Percentiles rank a stretch among this genome's conserved stretches.
These are phyloP conservation scores for Sporothrix globosa DNA, from an alignment of 2,329 filamentous ascomycete genomes.

Conservation along the genomic window DNA sequence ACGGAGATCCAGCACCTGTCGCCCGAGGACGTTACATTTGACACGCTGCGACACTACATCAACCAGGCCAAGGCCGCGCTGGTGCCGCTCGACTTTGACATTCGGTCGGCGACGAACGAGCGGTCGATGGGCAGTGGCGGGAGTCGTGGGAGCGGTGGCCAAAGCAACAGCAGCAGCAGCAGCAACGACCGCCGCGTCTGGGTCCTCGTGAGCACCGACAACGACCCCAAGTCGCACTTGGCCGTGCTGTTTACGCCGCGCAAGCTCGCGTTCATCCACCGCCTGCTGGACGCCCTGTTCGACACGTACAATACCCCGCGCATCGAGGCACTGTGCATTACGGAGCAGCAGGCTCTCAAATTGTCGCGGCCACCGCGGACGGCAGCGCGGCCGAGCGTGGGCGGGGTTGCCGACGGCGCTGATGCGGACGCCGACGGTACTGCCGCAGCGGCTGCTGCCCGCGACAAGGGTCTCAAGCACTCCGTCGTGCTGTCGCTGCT, in stretches of 20 bases:
- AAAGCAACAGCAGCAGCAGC: background rate
- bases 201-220: conserved; percentile 84
- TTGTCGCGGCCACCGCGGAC: conserved; percentile 58
- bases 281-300: conserved; percentile 89
- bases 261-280: conserved; percentile 87
- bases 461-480: conserved; percentile 67
- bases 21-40: conserved; percentile 66
- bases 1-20: conserved; percentile 50
- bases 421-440: conserved; percentile 34
- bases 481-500: conserved; percentile 77
- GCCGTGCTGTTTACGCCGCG: conserved; percentile 79
- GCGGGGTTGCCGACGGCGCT: background rate
- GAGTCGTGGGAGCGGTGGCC: conserved; percentile 33
- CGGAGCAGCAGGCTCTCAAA: conserved; percentile 75
- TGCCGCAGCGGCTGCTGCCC: conserved; percentile 40
- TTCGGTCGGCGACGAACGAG: conserved; percentile 75
- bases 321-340: conserved; percentile 83
- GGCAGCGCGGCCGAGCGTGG: conserved; percentile 31
- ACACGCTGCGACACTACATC: conserved; percentile 71
- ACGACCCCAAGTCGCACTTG: conserved; percentile 82
- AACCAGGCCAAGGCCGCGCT: conserved; percentile 71
- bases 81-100: conserved; percentile 83
- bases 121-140: background rate
- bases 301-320: conserved; percentile 78
- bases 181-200: conserved; percentile 67